Base-by-base conservation (phyloP, 2,329 filamentous ascomycete species). In the Emericellopsis atlantica region DNA sequence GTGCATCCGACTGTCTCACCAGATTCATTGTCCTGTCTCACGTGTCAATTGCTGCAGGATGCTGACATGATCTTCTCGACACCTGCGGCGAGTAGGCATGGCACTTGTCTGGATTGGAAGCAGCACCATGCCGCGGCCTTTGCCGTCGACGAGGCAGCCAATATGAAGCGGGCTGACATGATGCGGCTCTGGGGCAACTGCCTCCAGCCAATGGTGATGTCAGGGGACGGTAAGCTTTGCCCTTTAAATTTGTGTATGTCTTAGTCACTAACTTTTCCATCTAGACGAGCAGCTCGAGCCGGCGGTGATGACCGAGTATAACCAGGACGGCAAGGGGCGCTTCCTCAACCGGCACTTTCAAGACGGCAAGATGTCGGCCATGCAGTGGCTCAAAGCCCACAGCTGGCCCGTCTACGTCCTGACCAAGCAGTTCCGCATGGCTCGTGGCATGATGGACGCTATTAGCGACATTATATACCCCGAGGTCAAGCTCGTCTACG, bases 81-180 rank as follows among this genome's bases (percentile, higher is more conserved):
- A 6, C 26, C 26, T 9, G 26, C 26, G 9, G 6, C 6, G 26
- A 29, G 26, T 29, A 29, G 26, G 9, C 8, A 29, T 9, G 26
- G 26, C 8, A 2, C 7, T 16, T 12, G 7, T 35, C 42, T 39
- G 16, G n/a, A 12, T 12, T 38, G 24, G 21, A 10, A 23, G 24
- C 4, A 16, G 18, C 12, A 15, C 12, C 39, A 22, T 22, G 21
- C 12, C 18, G 21, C 14, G 16, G 39, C 15, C 0, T n/a, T 54
- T 18, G 47, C 39, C 4, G 29, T 54, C 0, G 52, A 55, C 29
- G 46, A 54, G 26, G 51, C 50, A 1, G 51, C 40, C 14, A 51
- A 42, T 32, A 43, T 51, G 33, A 37, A 41, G 14, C 46, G 48
- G 0, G 35, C 39, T 24, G 51, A 55, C 4, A 39, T 50, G 0